These are phyloP conservation scores for Mantamonas sphyraenae DNA, from an alignment of 78 protist species.

Conservation along the genomic window DNA sequence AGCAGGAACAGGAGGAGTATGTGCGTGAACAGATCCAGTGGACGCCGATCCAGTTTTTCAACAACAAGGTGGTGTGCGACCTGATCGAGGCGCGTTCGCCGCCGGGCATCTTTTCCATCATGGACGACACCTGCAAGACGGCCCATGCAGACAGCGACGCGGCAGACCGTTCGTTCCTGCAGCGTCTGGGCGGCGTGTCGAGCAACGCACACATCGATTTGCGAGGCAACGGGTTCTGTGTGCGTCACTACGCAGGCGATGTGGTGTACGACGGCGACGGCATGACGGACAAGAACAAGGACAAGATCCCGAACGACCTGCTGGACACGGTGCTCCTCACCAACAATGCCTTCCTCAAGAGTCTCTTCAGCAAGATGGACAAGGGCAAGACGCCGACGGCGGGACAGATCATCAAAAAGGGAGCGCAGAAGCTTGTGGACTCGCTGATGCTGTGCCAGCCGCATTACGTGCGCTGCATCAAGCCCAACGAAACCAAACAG, in stretches of 20 bases:
- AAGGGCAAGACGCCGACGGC: constrained; percentile 57
- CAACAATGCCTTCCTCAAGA: neutral
- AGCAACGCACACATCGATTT: neutral
- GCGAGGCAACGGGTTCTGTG: constrained; percentile 8
- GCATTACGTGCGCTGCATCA: constrained; percentile 76
- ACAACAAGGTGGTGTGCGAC: constrained; percentile 69
- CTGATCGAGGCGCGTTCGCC: constrained; percentile 48
- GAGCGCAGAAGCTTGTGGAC: constrained; percentile 27
- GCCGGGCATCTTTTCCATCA: constrained; percentile 17
- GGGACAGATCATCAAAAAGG: constrained; percentile 3
- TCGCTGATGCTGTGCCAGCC: constrained; percentile 66
- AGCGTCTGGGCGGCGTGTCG: neutral
- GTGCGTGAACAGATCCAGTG: constrained; percentile 71
- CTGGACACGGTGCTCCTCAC: constrained; percentile 5
- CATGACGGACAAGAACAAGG: constrained; percentile 51
- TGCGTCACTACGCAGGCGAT: constrained; percentile 65
- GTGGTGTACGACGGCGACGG: constrained; percentile 45
- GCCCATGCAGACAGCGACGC: constrained; percentile 4
- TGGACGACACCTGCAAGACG: constrained; percentile 33
- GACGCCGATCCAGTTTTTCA: constrained; percentile 74
- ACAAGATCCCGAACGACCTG: constrained; percentile 23
- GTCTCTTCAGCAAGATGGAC: neutral
- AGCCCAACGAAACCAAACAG: constrained; percentile 67
- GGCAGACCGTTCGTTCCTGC: constrained; percentile 25
- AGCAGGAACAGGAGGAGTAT: constrained; percentile 81